phyloP scores from a whole-genome alignment of 2,329 filamentous ascomycete genomes.

The Penicillium sclerotiorum region DNA sequence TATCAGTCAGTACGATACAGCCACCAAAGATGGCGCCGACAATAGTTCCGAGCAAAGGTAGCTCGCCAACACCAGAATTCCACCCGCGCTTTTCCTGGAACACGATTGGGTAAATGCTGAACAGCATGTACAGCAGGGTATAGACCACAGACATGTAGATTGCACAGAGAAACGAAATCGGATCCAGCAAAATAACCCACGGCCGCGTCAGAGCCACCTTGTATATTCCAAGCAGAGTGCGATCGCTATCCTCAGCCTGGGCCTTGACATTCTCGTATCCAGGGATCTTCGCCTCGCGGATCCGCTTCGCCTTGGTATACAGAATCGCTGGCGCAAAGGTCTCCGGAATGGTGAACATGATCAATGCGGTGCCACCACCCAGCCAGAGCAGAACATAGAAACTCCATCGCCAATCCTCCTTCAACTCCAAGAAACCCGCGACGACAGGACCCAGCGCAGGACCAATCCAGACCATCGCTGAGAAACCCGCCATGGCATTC shows the following conservation, averaged over 20 bases:
- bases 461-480: constrained; percentile 57
- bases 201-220: constrained; percentile 57
- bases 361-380: constrained; percentile 34
- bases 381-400: constrained; percentile 50
- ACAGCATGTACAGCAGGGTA: constrained; percentile 60
- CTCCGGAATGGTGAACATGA: constrained; percentile 63
- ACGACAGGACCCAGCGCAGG: constrained; percentile 59
- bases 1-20: constrained; percentile 45
- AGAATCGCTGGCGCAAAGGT: constrained; percentile 58
- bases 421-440: constrained; percentile 60
- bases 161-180: constrained; percentile 56
- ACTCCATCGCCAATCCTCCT: constrained; percentile 50
- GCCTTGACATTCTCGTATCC: constrained; percentile 58
- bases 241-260: constrained; percentile 51
- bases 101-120: constrained; percentile 61
- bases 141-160: constrained; percentile 59
- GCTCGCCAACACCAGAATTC: constrained; percentile 56
- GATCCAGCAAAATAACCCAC: constrained; percentile 59
- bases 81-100: constrained; percentile 54
- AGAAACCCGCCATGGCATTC: constrained; percentile 59
- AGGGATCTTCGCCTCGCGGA: constrained; percentile 52
- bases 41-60: constrained; percentile 49
- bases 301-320: constrained; percentile 56
- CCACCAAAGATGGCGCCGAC: constrained; percentile 18
- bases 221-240: constrained; percentile 50